Conservation (phyloP, 352 stramenopile genomes). For the Globisporangium cylindrosporum region DNA sequence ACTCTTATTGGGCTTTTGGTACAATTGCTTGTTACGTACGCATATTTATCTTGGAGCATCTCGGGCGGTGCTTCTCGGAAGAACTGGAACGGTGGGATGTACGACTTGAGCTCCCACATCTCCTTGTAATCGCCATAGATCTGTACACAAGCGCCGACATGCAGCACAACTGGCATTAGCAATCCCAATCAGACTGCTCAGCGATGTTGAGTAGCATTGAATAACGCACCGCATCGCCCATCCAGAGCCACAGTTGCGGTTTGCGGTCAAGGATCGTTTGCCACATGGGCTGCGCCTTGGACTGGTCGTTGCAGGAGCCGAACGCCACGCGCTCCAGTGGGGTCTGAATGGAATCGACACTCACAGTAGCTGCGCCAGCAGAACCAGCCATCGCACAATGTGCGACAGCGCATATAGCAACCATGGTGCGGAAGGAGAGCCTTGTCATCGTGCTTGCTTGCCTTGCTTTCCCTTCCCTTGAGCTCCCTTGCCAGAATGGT, state of each 20-base stretch:
- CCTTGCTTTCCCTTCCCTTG: background rate
- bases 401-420: background rate
- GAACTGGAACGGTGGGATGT: slow-evolving; percentile 41
- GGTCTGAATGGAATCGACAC: slow-evolving; percentile 20
- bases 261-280: slow-evolving; percentile 44
- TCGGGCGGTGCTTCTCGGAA: slow-evolving; percentile 47
- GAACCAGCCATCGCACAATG: background rate
- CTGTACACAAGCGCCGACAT: slow-evolving; percentile 17
- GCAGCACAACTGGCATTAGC: background rate
- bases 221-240: slow-evolving; percentile 70
- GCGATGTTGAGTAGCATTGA: background rate
- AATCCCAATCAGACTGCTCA: background rate
- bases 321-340: slow-evolving; percentile 62
- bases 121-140: slow-evolving; percentile 78
- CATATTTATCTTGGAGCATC: slow-evolving; percentile 56
- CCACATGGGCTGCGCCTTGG: slow-evolving; percentile 75
- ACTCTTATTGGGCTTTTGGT: background rate
- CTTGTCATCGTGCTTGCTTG: background rate
- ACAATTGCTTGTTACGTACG: slow-evolving; percentile 22
- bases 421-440: background rate
- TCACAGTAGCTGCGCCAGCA: background rate
- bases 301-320: slow-evolving; percentile 85
- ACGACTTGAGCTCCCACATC: slow-evolving; percentile 37
- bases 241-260: slow-evolving; percentile 79
- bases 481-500: background rate